phyloP scores from a whole-genome alignment of 2,329 filamentous ascomycete genomes.

The Colletotrichum abscissum region DNA sequence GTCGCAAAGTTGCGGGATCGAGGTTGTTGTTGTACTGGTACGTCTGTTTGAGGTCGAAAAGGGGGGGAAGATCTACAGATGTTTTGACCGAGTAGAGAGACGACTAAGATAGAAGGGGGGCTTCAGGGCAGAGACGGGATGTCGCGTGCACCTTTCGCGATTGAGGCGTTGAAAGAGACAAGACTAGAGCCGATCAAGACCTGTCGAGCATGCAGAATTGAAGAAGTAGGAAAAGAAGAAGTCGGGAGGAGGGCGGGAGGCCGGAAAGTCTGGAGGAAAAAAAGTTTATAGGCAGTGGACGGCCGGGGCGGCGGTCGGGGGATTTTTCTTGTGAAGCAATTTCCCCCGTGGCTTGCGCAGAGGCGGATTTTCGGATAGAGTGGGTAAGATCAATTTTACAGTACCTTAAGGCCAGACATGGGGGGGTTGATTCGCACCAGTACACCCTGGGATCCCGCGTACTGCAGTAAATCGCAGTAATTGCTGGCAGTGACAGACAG shows the following conservation, averaged over 20 bases:
- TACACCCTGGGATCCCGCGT: too few relatives aligned
- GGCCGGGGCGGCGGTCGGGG: conserved; percentile 19
- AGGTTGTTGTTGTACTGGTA: neutral
- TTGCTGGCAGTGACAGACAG: neutral
- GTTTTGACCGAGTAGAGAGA: neutral
- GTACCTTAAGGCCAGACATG: neutral
- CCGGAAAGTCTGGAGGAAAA: conserved; percentile 5
- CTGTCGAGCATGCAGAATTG: neutral
- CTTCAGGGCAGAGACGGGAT: neutral
- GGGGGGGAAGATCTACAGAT: neutral
- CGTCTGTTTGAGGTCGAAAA: neutral
- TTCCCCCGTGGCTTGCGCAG: conserved; percentile 31
- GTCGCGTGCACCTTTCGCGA: conserved; percentile 4
- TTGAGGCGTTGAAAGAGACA: neutral
- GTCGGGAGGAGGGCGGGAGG: neutral
- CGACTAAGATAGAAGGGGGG: neutral
- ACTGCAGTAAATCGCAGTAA: neutral
- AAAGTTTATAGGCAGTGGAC: neutral
- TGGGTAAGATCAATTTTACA: conserved; percentile 21
- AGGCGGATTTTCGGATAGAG: conserved; percentile 26
- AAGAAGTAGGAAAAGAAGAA: neutral
- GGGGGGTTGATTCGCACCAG: conserved; percentile 10
- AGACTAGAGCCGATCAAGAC: conserved; percentile 16
- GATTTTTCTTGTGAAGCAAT: conserved; percentile 29
- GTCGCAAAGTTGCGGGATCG: neutral